phyloP scores from a whole-genome alignment of 2,329 filamentous ascomycete genomes.

The Beauveria brongniartii region DNA sequence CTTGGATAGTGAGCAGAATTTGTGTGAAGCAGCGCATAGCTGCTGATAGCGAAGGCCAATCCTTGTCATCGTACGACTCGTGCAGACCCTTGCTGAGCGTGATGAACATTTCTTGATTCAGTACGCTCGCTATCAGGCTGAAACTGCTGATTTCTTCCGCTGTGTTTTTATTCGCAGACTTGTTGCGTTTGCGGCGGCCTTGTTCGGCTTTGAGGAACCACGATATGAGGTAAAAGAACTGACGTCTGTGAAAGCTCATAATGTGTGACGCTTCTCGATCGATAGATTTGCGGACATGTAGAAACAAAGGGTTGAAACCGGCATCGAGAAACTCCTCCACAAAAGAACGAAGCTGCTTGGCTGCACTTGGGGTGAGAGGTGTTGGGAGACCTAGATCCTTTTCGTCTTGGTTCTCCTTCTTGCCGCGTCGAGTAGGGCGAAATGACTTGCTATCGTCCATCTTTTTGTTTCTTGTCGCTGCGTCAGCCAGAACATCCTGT shows the following conservation, averaged over 20 bases:
- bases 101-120: conserved; percentile 94
- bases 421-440: conserved; percentile 64
- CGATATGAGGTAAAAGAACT: conserved; percentile 85
- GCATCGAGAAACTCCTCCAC: conserved; percentile 92
- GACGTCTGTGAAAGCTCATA: conserved; percentile 65
- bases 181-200: conserved; percentile 55
- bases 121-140: conserved; percentile 76
- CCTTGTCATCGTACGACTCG: conserved; percentile 68
- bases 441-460: conserved; percentile 90
- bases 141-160: conserved; percentile 63
- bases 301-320: conserved; percentile 87
- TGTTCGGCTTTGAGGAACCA: conserved; percentile 92
- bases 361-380: conserved; percentile 63
- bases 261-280: conserved; percentile 83
- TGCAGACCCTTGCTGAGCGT: conserved; percentile 79
- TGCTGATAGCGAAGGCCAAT: conserved; percentile 78
- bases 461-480: conserved; percentile 67
- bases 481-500: conserved; percentile 72
- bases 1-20: conserved; percentile 83
- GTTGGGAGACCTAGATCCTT: conserved; percentile 71
- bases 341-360: conserved; percentile 69
- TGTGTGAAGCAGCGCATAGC: conserved; percentile 94
- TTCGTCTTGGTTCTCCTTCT: conserved; percentile 53
- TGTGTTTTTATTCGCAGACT: conserved; percentile 36
- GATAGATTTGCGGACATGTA: conserved; percentile 77